Conservation (phyloP, 2,329 filamentous ascomycete species). For the Coniochaeta ligniaria region DNA sequence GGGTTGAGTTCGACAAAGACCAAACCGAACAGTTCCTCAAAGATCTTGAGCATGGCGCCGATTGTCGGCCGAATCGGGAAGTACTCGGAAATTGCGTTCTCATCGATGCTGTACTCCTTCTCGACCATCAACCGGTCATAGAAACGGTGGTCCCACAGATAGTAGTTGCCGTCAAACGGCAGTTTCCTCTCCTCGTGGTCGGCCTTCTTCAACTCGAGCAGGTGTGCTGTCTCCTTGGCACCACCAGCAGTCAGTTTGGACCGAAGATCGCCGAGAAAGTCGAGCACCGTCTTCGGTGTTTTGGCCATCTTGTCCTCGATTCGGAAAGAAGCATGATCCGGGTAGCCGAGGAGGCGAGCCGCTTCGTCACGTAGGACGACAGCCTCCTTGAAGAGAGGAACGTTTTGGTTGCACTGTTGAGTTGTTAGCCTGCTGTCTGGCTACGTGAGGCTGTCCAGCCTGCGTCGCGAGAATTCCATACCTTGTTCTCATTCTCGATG, state of each 20-base stretch:
- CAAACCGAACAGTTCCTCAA: conserved; percentile 75
- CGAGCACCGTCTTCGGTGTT: conserved; percentile 61
- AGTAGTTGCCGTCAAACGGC: conserved; percentile 62
- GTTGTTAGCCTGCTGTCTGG: background rate
- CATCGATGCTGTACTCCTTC: conserved; percentile 72
- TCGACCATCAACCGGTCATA: conserved; percentile 77
- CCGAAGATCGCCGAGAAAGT: conserved; percentile 66
- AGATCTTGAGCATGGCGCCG: conserved; percentile 72
- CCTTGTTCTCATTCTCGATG: conserved; percentile 74
- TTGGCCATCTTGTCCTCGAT: conserved; percentile 87
- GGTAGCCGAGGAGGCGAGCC: conserved; percentile 69
- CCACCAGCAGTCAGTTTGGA: conserved; percentile 62
- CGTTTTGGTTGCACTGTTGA: conserved; percentile 57
- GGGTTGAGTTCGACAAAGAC: conserved; percentile 66
- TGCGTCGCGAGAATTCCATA: conserved; percentile 15
- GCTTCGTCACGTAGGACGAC: conserved; percentile 71
- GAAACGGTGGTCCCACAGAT: conserved; percentile 75
- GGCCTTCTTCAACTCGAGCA: conserved; percentile 68
- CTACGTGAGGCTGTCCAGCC: background rate
- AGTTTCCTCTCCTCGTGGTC: conserved; percentile 55
- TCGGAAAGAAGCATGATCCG: conserved; percentile 66
- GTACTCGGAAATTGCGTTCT: conserved; percentile 75
- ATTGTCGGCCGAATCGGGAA: conserved; percentile 72
- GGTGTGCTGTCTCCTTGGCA: conserved; percentile 58
- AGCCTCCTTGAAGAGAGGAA: conserved; percentile 66